Base-by-base conservation (phyloP, 2,329 filamentous ascomycete species). In the Macrophomina tecta region DNA sequence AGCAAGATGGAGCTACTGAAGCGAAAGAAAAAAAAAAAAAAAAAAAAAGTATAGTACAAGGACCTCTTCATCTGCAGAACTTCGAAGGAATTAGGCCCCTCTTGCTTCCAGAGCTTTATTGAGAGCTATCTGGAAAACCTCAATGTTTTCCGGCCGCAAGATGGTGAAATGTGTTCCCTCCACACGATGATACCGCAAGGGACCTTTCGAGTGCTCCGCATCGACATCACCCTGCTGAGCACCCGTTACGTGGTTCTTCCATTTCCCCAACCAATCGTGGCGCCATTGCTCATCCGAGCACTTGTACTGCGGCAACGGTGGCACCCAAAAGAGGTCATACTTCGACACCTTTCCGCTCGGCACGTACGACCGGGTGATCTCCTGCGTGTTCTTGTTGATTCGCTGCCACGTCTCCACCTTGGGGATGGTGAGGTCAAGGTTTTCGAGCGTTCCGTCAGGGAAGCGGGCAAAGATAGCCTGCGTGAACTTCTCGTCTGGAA, bases 331-430 rank as follows among this genome's bases (percentile, higher is more conserved):
- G 14, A 67, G 16, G 30, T 67, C 65, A 23, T 53, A 67, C 18
- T 67, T 67, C 18, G 65, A 67, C 1, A 67, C n/a, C 14, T 32
- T 38, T 6, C 65, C 65, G 16, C 18, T 38, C 5, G 65, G 65
- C 11, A 46, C 38, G 49, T 67, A 67, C 16, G 55, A 34, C 4
- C 56, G 46, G 6, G 65, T 67, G 49, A 67, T 63, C 18, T 63
- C 48, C 40, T 67, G 65, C 56, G 63, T 48, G 18, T 67, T 67
- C 18, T 46, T 61, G 48, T 67, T 67, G 65, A 67, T 67, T 28
- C 65, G 65, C 38, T 48, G 48, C 65, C 65, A 67, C 5, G 65
- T 67, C 18, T 67, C 65, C 16, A 67, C 65, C 56, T 67, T 67
- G 12, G 65, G 46, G n/a, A 42, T 18, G 6, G 65, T 67, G 5